phyloP scores from a whole-genome alignment of 179 eudicot species.

The Nepenthes alata region DNA sequence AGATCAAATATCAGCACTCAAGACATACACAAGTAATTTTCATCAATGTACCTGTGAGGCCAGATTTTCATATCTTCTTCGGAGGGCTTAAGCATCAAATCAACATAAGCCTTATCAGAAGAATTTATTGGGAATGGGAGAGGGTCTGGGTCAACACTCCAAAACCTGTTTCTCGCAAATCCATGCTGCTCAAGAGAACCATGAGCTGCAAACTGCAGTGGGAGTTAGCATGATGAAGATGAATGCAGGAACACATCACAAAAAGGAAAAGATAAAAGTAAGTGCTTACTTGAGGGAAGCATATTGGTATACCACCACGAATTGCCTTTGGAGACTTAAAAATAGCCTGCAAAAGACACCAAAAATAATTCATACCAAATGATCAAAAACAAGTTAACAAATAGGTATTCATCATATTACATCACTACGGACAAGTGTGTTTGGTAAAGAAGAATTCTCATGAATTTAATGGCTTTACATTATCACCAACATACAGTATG shows the following conservation, averaged over 20 bases:
- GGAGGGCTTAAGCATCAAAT: conserved; percentile 75
- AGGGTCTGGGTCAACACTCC: conserved; percentile 62
- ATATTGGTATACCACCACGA: conserved; percentile 96
- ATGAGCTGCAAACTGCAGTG: conserved; percentile 62
- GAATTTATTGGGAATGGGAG: conserved; percentile 49
- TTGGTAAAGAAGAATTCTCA: no score
- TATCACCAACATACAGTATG: no score
- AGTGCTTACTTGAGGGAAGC: conserved; percentile 82
- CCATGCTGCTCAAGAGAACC: conserved; percentile 88
- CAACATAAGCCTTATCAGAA: conserved; percentile 39
- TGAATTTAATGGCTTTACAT: no score
- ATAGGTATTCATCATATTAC: not conserved
- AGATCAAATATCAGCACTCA: not conserved
- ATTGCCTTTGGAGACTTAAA: conserved; percentile 89
- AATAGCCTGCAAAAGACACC: conserved; percentile 48
- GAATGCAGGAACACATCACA: not conserved
- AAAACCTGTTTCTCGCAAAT: conserved; percentile 85
- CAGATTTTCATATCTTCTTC: conserved; percentile 85
- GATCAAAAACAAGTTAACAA: not conserved
- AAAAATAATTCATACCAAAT: not conserved
- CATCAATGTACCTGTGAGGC: conserved; percentile 62
- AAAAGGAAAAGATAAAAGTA: not conserved
- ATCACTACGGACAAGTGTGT: not conserved
- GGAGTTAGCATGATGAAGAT: not conserved
- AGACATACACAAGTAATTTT: not conserved